A percentile compares a stretch with the other conserved stretches of the same genome.
phyloP scores from a whole-genome alignment of 1,284 basidiomycete genomes.

The Thecaphora frezii region DNA sequence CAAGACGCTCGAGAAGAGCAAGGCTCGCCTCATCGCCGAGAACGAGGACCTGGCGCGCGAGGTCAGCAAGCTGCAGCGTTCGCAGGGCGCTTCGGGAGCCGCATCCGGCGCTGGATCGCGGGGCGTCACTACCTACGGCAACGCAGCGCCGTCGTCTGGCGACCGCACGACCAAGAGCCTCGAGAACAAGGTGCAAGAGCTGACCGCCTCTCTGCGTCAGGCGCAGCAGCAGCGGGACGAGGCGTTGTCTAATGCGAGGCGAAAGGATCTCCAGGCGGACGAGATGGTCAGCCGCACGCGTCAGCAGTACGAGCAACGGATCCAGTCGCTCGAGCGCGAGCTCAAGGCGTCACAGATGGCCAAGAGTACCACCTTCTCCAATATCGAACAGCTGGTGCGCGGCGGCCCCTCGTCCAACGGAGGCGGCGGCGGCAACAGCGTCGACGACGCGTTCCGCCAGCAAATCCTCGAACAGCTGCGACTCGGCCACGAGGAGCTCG shows the following conservation, averaged over 20 bases:
- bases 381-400: constrained; percentile 47
- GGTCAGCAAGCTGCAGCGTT: constrained; percentile 65
- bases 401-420: constrained; percentile 1
- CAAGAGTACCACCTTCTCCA: constrained; percentile 56
- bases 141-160: constrained; percentile 12
- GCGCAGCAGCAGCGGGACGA: constrained; percentile 53
- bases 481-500: constrained; percentile 52
- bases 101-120: constrained; percentile 20
- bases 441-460: constrained; percentile 67
- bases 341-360: constrained; percentile 61
- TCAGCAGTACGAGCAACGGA: constrained; percentile 70
- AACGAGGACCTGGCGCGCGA: constrained; percentile 80
- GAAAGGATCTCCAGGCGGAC: constrained; percentile 69
- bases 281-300: constrained; percentile 72
- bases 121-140: constrained; percentile 2
- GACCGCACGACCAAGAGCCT: constrained; percentile 60
- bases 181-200: constrained; percentile 67
- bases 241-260: constrained; percentile 64
- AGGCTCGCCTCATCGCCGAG: constrained; percentile 74
- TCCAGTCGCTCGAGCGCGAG: constrained; percentile 69
- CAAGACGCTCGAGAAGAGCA: constrained; percentile 79
- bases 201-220: constrained; percentile 30
- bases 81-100: constrained; percentile 6
- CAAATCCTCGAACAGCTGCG: constrained; percentile 72
- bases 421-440: constrained; percentile 4